Base-by-base conservation (phyloP, 148 eudicot genomes). In the Nepenthes gracilis region DNA sequence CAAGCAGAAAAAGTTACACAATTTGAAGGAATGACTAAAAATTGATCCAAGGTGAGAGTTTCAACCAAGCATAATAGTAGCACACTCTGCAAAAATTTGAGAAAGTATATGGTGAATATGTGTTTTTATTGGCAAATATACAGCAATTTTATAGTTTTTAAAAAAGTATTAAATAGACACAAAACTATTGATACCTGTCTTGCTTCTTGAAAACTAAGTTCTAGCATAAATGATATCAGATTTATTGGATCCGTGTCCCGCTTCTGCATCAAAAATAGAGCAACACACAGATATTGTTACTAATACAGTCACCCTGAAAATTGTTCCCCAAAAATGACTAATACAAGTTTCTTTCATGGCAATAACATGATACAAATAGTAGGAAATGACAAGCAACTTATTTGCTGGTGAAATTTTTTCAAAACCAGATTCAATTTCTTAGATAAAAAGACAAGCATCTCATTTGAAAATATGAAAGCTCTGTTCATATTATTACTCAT, bases 201-300 rank as follows among this genome's bases (percentile, higher is more conserved):
- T 11, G 84, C 80, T 59, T 85, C 91, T 66, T 92, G 98, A 75
- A 92, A 92, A 74, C 98, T 92, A 66, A 92, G 96, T 80, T 92
- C 98, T 70, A 92, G 80, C 71, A 92, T 70, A 72, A 92, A 92
- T 40, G 96, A 83, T 54, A 92, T 92, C 54, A 92, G 72, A 76
- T 84, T 83, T 43, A 94, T 85, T 59, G 98, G 79, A 68, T 88
- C 98, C 59, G 84, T 76, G 60, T 88, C 91, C 45, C 79, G 83
- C 58, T 88, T 96, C 98, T 92, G 73, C 78, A 74, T 40, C 58
- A 76, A 72, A 23, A 68, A 60, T 36, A 33, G 62, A 70, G 32
- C 65, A 73, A 48, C 57, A 4, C 4, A 4, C 4, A 3, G 4
- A 3, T 40, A 40, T 40, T 3, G 4, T 4, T 40, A 40, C 45